Percentiles rank a stretch among this genome's conserved stretches.
These are phyloP conservation scores for Aspergillus pseudotamarii DNA, from an alignment of 2,329 filamentous ascomycete genomes.

Conservation along the genomic window DNA sequence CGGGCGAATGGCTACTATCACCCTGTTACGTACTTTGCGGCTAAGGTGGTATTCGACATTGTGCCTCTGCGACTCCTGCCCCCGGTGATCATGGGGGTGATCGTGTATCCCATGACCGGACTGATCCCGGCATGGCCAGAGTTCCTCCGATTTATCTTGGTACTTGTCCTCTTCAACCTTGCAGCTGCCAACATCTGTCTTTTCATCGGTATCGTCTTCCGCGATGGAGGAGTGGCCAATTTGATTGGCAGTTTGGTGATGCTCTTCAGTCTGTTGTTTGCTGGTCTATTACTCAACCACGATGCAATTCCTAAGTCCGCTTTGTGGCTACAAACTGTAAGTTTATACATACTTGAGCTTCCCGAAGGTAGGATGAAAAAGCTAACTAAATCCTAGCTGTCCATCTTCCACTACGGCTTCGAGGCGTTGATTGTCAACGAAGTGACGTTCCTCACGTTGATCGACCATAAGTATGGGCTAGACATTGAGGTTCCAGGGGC, in stretches of 20 bases:
- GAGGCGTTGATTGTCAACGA: slow-evolving; percentile 97
- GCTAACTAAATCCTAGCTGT: slow-evolving; percentile 57
- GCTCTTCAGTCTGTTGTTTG: slow-evolving; percentile 95
- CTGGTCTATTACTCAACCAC: slow-evolving; percentile 90
- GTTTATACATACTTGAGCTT: slow-evolving; percentile 29
- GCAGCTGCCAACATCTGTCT: slow-evolving; percentile 91
- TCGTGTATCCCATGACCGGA: slow-evolving; percentile 97
- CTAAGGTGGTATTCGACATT: slow-evolving; percentile 98
- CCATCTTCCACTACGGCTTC: slow-evolving; percentile 98
- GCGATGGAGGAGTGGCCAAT: slow-evolving; percentile 87
- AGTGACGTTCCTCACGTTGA: slow-evolving; percentile 82
- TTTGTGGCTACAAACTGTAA: slow-evolving; percentile 82
- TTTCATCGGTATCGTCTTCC: slow-evolving; percentile 94
- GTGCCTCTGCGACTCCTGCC: slow-evolving; percentile 91
- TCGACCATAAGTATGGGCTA: slow-evolving; percentile 93
- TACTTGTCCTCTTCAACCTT: slow-evolving; percentile 93
- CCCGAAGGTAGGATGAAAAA: slow-evolving; percentile 11
- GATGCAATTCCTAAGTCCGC: slow-evolving; percentile 85
- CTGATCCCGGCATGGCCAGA: slow-evolving; percentile 78
- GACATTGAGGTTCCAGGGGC: slow-evolving; percentile 96
- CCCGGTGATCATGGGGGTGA: slow-evolving; percentile 90
- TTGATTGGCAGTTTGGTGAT: slow-evolving; percentile 93
- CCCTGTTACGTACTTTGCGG: slow-evolving; percentile 88
- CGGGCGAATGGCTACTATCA: slow-evolving; percentile 96
- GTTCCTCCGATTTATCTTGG: slow-evolving; percentile 88